These are phyloP conservation scores for Plasmopara viticola DNA, from an alignment of 352 stramenopile genomes.

Conservation along the genomic window DNA sequence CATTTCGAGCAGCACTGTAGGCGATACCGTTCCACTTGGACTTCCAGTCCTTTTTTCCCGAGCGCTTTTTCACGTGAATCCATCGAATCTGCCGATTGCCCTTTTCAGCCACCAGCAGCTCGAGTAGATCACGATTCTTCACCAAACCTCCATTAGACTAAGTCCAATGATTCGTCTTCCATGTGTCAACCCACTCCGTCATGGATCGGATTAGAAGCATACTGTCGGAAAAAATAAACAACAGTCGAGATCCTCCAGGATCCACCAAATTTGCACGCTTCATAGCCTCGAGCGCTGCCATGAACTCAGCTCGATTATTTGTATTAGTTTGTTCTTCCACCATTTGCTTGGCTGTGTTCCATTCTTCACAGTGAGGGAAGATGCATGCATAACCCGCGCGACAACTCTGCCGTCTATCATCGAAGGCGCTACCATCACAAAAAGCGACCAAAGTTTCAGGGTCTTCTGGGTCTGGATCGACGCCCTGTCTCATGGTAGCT, in stretches of 20 bases:
- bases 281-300: conserved; percentile 54
- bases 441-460: conserved; percentile 59
- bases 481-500: conserved; percentile 2
- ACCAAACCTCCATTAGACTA: conserved; percentile 51
- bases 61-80: conserved; percentile 63
- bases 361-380: conserved; percentile 55
- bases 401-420: conserved; percentile 49
- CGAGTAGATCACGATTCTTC: conserved; percentile 61
- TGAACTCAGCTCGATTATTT: conserved; percentile 52
- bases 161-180: conserved; percentile 54
- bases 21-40: conserved; percentile 73
- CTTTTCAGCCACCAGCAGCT: conserved; percentile 42
- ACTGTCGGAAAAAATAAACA: conserved; percentile 74
- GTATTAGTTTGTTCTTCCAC: conserved; percentile 36
- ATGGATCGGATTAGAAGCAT: conserved; percentile 78
- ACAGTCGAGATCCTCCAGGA: conserved; percentile 16
- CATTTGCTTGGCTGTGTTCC: conserved; percentile 56
- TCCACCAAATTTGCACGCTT: conserved; percentile 61
- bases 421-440: conserved; percentile 64
- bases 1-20: conserved; percentile 40
- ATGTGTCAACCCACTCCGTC: conserved; percentile 63
- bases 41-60: conserved; percentile 47
- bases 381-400: conserved; percentile 67
- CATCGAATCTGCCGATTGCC: conserved; percentile 48
- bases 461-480: conserved; percentile 43